These are phyloP conservation scores for Daldinia bambusicola DNA, from an alignment of 495 filamentous ascomycete genomes.

Conservation along the genomic window DNA sequence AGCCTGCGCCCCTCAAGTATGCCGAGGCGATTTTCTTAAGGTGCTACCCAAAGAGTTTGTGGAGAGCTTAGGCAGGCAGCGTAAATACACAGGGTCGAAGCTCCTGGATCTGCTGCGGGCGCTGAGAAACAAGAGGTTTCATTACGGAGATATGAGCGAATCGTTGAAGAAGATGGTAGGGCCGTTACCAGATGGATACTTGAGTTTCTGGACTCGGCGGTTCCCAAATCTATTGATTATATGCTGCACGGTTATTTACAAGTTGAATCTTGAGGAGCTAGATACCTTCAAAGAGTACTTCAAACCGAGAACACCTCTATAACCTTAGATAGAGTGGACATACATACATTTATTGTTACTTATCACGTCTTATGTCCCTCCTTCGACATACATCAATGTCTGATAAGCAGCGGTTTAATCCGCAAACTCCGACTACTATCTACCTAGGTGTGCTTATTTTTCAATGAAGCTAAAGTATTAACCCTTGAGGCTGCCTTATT, in stretches of 20 bases:
- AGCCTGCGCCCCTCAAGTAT: constrained; percentile 47
- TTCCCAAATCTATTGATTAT: constrained; percentile 87
- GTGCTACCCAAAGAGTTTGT: constrained; percentile 81
- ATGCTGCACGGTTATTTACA: constrained; percentile 78
- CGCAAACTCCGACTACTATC: too few species aligned
- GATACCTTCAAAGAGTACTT: constrained; percentile 85
- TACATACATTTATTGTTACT: neutral
- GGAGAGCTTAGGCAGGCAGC: constrained; percentile 89
- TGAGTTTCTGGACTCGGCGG: constrained; percentile 81
- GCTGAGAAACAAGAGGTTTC: constrained; percentile 93
- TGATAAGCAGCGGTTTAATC: too few species aligned
- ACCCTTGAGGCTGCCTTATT: too few species aligned
- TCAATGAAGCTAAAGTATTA: too few species aligned
- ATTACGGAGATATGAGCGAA: constrained; percentile 91
- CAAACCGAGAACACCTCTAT: constrained; percentile 49
- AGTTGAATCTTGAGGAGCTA: constrained; percentile 69
- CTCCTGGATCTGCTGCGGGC: constrained; percentile 90
- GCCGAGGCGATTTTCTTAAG: constrained; percentile 76
- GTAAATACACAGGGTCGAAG: constrained; percentile 87
- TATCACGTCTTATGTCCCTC: neutral
- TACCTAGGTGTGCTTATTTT: too few species aligned
- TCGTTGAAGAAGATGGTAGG: constrained; percentile 82
- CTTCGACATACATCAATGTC: neutral
- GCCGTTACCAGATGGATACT: constrained; percentile 81
- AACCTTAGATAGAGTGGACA: neutral